A percentile compares a stretch with the other conserved stretches of the same genome.
Evolutionary conservation across 352 stramenopile species (phyloP).

Genomic region (Phytophthora kernoviae): DNA sequence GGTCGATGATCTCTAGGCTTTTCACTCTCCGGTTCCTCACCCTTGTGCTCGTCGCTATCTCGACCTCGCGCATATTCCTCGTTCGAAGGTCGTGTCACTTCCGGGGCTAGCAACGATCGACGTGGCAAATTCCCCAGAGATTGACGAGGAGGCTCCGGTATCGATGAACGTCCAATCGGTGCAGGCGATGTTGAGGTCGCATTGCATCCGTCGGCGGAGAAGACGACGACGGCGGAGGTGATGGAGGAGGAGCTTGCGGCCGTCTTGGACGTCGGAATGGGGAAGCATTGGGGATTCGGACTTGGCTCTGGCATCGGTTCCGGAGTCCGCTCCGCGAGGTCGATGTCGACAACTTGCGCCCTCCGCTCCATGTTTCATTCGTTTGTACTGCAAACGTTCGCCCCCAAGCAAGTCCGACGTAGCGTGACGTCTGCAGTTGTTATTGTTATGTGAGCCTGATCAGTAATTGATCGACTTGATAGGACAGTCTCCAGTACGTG

Average conservation of each 20-base stretch:
- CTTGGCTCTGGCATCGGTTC: constrained; percentile 12
- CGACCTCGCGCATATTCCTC: constrained; percentile 21
- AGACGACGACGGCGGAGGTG: background rate
- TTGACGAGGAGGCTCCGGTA: constrained; percentile 13
- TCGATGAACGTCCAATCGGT: background rate
- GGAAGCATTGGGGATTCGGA: constrained; percentile 15
- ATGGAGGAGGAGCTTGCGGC: constrained; percentile 18
- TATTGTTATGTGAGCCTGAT: constrained; percentile 16
- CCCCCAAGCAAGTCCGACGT: constrained; percentile 3
- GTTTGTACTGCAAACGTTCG: background rate
- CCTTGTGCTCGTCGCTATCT: constrained; percentile 35
- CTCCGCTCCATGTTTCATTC: constrained; percentile 25
- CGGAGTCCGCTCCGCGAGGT: constrained; percentile 24
- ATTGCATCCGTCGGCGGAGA: background rate
- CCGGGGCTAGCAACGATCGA: constrained; percentile 34
- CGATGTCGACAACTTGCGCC: constrained; percentile 19
- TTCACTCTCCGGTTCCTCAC: constrained; percentile 13
- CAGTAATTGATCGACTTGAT: no score
- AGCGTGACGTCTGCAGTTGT: constrained; percentile 1
- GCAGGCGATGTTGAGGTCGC: background rate
- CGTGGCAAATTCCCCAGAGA: constrained; percentile 34
- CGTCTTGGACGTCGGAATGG: constrained; percentile 30
- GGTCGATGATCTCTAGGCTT: constrained; percentile 11
- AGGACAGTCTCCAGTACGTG: constrained; percentile 11
- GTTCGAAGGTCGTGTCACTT: constrained; percentile 16